A percentile compares a stretch with the other conserved stretches of the same genome.
Conservation (phyloP, 129 eudicot genomes). For the Flaveria ramosissima region DNA sequence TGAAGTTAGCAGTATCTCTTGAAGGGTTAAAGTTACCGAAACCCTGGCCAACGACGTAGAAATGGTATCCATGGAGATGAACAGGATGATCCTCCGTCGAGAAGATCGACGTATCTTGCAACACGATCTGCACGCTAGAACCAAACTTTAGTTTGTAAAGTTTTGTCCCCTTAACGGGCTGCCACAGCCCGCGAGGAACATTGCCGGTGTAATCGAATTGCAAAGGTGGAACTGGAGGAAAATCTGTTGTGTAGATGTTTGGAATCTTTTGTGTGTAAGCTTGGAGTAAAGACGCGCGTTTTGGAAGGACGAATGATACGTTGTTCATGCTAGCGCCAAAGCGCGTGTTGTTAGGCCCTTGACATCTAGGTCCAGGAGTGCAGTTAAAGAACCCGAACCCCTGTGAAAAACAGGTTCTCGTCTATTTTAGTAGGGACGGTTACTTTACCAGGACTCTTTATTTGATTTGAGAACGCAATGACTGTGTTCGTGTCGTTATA, state of each 20-base stretch:
- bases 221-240: slow-evolving; percentile 65
- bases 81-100: slow-evolving; percentile 65
- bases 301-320: slow-evolving; percentile 61
- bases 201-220: slow-evolving; percentile 67
- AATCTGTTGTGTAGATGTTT: slow-evolving; percentile 59
- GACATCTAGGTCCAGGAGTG: slow-evolving; percentile 57
- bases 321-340: slow-evolving; percentile 73
- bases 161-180: slow-evolving; percentile 56
- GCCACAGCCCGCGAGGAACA: slow-evolving; percentile 58
- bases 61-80: slow-evolving; percentile 77
- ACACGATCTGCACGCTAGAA: slow-evolving; percentile 52
- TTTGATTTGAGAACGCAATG: slow-evolving; percentile 46
- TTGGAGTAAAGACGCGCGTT: slow-evolving; percentile 47
- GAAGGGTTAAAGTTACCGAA: slow-evolving; percentile 66
- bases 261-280: slow-evolving; percentile 61
- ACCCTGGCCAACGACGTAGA: slow-evolving; percentile 66
- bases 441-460: slow-evolving; percentile 44
- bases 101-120: slow-evolving; percentile 62
- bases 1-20: slow-evolving; percentile 56
- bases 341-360: slow-evolving; percentile 67
- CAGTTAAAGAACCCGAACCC: slow-evolving; percentile 59
- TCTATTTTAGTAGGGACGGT: slow-evolving; percentile 51
- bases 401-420: slow-evolving; percentile 48
- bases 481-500: slow-evolving; percentile 60
- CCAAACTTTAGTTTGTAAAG: slow-evolving; percentile 60